A percentile compares a stretch with the other conserved stretches of the same genome.
These are phyloP conservation scores for Ambrosia artemisiifolia DNA, from an alignment of 129 eudicot genomes.

Conservation along the genomic window DNA sequence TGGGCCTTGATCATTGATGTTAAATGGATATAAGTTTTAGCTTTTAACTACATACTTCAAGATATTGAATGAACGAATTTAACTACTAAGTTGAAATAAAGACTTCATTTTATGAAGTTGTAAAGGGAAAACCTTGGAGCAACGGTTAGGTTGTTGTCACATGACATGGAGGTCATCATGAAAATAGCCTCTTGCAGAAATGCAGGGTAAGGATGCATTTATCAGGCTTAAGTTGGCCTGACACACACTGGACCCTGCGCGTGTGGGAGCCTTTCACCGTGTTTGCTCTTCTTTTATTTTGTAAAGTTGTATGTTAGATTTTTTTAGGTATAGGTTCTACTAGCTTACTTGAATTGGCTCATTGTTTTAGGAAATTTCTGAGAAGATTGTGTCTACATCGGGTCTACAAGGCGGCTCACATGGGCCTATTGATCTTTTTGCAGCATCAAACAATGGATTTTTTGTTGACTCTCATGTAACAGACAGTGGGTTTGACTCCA, in stretches of 20 bases:
- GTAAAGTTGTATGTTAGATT: background rate
- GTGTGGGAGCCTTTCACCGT: too few relatives aligned
- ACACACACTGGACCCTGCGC: too few relatives aligned
- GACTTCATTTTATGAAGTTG: background rate
- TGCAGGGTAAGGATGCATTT: too few relatives aligned
- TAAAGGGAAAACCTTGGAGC: too few relatives aligned
- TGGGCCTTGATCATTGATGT: background rate
- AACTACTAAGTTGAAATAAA: background rate
- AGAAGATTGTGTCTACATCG: conserved; percentile 26
- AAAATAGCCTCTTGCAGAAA: too few relatives aligned
- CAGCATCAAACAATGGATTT: conserved; percentile 29
- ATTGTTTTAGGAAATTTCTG: conserved; percentile 30
- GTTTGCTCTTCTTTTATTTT: too few relatives aligned
- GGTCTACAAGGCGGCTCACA: conserved; percentile 28
- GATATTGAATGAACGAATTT: too few relatives aligned
- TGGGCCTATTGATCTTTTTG: conserved; percentile 42
- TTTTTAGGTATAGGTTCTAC: background rate
- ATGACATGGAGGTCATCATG: too few relatives aligned
- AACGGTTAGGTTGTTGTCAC: too few relatives aligned
- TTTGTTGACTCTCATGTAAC: conserved; percentile 27
- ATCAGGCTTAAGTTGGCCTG: too few relatives aligned
- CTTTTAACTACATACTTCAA: too few relatives aligned
- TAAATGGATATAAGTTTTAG: background rate
- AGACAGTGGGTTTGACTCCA: conserved; percentile 32
- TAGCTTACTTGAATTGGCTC: background rate